A percentile compares a stretch with the other conserved stretches of the same genome.
Conservation (phyloP, 345 rosid species). For the Firmiana major region DNA sequence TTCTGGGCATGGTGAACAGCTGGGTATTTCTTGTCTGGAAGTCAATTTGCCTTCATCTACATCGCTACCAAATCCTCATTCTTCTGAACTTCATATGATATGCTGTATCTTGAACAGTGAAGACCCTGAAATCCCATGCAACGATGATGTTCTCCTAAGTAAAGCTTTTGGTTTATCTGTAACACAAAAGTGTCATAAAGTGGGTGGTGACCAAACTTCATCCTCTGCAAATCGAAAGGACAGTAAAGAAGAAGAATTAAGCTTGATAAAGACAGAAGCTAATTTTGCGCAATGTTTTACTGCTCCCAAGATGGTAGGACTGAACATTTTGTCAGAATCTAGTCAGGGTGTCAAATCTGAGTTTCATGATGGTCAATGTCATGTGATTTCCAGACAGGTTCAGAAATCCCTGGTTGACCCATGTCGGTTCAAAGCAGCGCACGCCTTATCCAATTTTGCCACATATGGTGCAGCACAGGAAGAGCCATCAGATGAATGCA, state of each 20-base stretch:
- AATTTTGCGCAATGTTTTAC: constrained; percentile 16
- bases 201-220: constrained; percentile 16
- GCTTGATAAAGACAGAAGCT: constrained; percentile 25
- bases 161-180: constrained; percentile 19
- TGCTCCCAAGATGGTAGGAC: constrained; percentile 14
- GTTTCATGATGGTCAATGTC: constrained; percentile 19
- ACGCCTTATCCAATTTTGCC: constrained; percentile 13
- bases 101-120: constrained; percentile 56
- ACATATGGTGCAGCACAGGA: constrained; percentile 17
- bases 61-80: constrained; percentile 26
- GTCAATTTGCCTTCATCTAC: constrained; percentile 31
- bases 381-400: constrained; percentile 14
- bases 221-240: constrained; percentile 21
- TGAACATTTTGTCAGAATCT: constrained; percentile 19
- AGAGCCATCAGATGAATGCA: constrained; percentile 19
- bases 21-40: constrained; percentile 28
- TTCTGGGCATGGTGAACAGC: constrained; percentile 27
- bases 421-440: constrained; percentile 20
- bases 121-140: constrained; percentile 76
- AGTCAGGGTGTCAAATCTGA: constrained; percentile 29
- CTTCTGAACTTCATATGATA: constrained; percentile 40
- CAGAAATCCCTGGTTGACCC: constrained; percentile 15
- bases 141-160: constrained; percentile 46
- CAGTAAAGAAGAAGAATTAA: constrained; percentile 15
- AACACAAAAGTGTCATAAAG: not conserved